Evolutionary conservation across 768 basidiomycete genomes (phyloP).

Genomic region (Suillus alpinus): DNA sequence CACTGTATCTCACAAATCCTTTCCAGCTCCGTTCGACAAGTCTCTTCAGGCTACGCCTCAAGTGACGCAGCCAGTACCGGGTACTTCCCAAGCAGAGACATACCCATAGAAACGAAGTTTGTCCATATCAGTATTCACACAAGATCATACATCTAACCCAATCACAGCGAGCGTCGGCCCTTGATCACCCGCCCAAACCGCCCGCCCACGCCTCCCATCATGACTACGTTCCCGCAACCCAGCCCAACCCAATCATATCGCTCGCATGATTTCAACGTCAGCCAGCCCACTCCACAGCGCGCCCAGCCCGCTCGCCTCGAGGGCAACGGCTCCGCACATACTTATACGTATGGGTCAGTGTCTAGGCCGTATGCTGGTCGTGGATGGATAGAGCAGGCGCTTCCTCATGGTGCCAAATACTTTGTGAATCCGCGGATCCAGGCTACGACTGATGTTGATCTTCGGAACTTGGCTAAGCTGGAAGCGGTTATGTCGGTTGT

Average conservation of each 20-base stretch:
- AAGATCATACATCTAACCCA: not conserved
- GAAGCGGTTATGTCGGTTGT: slow-evolving; percentile 35
- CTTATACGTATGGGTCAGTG: slow-evolving; percentile 25
- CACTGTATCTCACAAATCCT: not conserved
- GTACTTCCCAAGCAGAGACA: slow-evolving; percentile 10
- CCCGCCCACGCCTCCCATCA: slow-evolving; percentile 28
- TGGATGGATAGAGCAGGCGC: slow-evolving; percentile 73
- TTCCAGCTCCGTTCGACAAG: slow-evolving; percentile 16
- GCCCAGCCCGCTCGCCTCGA: slow-evolving; percentile 23
- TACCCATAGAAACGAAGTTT: slow-evolving; percentile 24
- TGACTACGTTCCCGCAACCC: slow-evolving; percentile 20
- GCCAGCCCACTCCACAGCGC: slow-evolving; percentile 28
- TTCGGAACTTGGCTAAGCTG: slow-evolving; percentile 51
- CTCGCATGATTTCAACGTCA: slow-evolving; percentile 16
- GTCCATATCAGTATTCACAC: not conserved
- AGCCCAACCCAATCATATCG: slow-evolving; percentile 23
- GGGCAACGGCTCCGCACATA: slow-evolving; percentile 30
- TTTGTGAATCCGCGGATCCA: slow-evolving; percentile 62
- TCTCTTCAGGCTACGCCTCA: slow-evolving; percentile 15
- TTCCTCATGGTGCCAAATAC: slow-evolving; percentile 73
- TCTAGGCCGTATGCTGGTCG: slow-evolving; percentile 29
- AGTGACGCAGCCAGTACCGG: slow-evolving; percentile 14
- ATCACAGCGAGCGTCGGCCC: slow-evolving; percentile 50
- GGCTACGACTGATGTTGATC: slow-evolving; percentile 68
- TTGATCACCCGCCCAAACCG: slow-evolving; percentile 35